Conservation (phyloP, 352 stramenopile species). For the Thalassiosira mediterranea region DNA sequence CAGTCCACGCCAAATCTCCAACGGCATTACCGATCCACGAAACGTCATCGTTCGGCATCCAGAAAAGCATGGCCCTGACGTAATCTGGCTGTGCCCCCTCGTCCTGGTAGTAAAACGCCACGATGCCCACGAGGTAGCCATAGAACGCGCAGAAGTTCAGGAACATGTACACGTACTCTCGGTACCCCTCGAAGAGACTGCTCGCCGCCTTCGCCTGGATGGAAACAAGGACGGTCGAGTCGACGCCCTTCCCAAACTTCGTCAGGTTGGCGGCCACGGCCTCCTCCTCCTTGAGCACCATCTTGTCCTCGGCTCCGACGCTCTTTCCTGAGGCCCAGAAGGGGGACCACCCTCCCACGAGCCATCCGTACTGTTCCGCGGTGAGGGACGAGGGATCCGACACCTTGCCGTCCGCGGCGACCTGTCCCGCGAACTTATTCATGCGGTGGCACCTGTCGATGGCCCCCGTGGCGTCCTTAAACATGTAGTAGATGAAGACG, state of each 20-base stretch:
- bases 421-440: constrained; percentile 37
- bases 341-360: constrained; percentile 42
- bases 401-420: constrained; percentile 17
- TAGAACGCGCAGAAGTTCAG: constrained; percentile 84
- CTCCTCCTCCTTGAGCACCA: constrained; percentile 51
- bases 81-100: constrained; percentile 58
- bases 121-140: constrained; percentile 71
- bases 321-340: constrained; percentile 34
- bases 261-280: constrained; percentile 28
- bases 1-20: constrained; percentile 83
- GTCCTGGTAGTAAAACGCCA: constrained; percentile 75
- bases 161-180: constrained; percentile 78
- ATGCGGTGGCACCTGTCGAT: constrained; percentile 39
- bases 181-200: constrained; percentile 62
- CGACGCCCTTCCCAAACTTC: constrained; percentile 32
- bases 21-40: constrained; percentile 83
- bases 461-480: constrained; percentile 30
- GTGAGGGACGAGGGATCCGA: constrained; percentile 18
- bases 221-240: constrained; percentile 20
- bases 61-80: constrained; percentile 58
- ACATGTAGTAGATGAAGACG: constrained; percentile 78
- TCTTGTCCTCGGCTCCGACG: constrained; percentile 23
- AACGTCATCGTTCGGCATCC: constrained; percentile 61
- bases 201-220: constrained; percentile 33
- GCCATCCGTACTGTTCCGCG: constrained; percentile 50